Conservation (phyloP, 306 rosid species). For the Fragaria nilgerrensis region DNA sequence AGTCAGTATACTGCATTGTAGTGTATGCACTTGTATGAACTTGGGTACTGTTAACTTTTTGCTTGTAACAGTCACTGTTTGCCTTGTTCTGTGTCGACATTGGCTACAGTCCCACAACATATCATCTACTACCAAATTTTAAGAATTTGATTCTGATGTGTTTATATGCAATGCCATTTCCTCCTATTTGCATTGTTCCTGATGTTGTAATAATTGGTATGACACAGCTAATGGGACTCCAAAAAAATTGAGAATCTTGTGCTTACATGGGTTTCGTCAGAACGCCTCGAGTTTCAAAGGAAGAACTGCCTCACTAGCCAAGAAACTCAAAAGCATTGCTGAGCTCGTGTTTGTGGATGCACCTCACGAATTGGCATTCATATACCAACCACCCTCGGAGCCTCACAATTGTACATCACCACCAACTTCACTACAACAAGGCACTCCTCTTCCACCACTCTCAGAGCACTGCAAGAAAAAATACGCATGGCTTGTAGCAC, state of each 20-base stretch:
- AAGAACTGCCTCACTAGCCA: conserved; percentile 79
- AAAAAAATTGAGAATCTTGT: conserved; percentile 69
- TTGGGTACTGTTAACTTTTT: neutral
- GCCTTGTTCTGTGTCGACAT: neutral
- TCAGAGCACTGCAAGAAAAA: conserved; percentile 61
- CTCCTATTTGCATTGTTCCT: neutral
- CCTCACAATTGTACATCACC: conserved; percentile 22
- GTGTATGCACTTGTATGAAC: neutral
- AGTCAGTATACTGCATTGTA: neutral
- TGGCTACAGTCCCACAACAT: neutral
- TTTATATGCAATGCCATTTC: too few relatives aligned
- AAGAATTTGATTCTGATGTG: neutral
- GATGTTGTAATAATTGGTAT: conserved; percentile 19
- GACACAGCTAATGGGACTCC: conserved; percentile 53
- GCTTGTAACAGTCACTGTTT: neutral
- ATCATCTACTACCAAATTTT: neutral
- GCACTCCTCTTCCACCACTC: conserved; percentile 53
- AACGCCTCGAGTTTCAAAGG: conserved; percentile 87
- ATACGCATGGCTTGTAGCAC: conserved; percentile 77
- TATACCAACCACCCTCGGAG: conserved; percentile 58
- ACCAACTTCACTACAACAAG: conserved; percentile 31
- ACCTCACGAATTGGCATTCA: conserved; percentile 77
- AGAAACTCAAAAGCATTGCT: conserved; percentile 67
- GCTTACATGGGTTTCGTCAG: conserved; percentile 95
- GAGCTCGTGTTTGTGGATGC: conserved; percentile 77